Base-by-base conservation (phyloP, 306 rosid species). In the Oxytropis ochrocephala region DNA sequence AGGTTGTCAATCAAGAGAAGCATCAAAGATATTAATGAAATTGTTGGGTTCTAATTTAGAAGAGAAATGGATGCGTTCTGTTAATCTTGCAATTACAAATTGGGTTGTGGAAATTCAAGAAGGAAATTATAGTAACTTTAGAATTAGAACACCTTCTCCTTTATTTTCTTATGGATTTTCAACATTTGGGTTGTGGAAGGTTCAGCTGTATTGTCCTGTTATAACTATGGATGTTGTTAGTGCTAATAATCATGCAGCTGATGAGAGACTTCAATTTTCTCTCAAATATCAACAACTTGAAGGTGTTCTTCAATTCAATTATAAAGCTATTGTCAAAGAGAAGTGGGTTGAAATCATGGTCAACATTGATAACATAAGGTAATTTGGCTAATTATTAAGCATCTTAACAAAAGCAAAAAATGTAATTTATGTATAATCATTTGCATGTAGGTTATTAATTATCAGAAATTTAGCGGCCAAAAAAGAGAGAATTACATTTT, bases 41-140 rank as follows among this genome's bases (percentile, higher is more conserved):
- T 71, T 85, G 3, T 68, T 94, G 46, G 98, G 97, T 8, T 88
- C 94, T 0, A 94, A 94, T 63, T 52, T 90, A 38, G 97, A 90
- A 68, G 98, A 88, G 53, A 84, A 81, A 21, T 94, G 98, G 98
- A 90, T 94, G 96, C 84, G 98, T 63, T 94, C 97, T 19, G 1
- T 88, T 14, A 90, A 94, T 64, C 87, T 94, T 42, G 92, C 97
- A 0, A 87, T 94, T 7, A 94, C 97, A n/a, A 94, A 88, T 62
- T 84, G 96, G 96, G 79, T 74, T 68, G 79, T 61, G 53, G 98
- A 88, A 68, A 73, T 79, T 6, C 83, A 83, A 85, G 85, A 88
- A 39, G 14, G 73, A 9, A 9, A 61, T 9, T 11, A 58, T 12
- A 56, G 46, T 29, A 66, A 27, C 6, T 69, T 86, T 7, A 81